Percentiles rank a stretch among this genome's conserved stretches.
Conservation (phyloP, 345 rosid genomes). For the Sapria himalayana region DNA sequence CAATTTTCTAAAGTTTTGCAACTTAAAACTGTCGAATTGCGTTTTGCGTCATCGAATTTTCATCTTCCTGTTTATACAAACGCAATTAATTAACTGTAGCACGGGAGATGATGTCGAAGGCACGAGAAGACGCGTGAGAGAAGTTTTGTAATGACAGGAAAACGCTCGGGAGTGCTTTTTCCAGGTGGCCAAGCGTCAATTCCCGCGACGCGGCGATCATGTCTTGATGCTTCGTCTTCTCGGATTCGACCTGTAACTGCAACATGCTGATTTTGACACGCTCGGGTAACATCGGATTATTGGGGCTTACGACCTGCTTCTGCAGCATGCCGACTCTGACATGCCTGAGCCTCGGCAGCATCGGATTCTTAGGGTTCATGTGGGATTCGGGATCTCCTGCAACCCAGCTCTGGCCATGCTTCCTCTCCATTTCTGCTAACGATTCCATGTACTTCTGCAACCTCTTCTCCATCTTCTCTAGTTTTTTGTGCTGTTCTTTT, state of each 20-base stretch:
- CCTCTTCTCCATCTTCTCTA: slow-evolving; percentile 35
- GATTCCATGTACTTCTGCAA: slow-evolving; percentile 38
- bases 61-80: neutral
- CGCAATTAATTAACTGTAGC: neutral
- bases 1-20: too few relatives aligned
- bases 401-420: slow-evolving; percentile 18
- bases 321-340: slow-evolving; percentile 37
- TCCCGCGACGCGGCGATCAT: slow-evolving; percentile 29
- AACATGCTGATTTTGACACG: slow-evolving; percentile 39
- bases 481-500: slow-evolving; percentile 27
- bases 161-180: slow-evolving; percentile 53
- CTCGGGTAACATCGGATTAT: slow-evolving; percentile 43
- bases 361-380: slow-evolving; percentile 9
- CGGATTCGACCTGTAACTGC: slow-evolving; percentile 29
- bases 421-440: slow-evolving; percentile 43
- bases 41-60: too few relatives aligned
- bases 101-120: slow-evolving; percentile 15
- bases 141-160: slow-evolving; percentile 47
- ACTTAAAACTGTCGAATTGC: too few relatives aligned
- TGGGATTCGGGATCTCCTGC: slow-evolving; percentile 14
- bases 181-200: slow-evolving; percentile 49
- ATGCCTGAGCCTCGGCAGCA: slow-evolving; percentile 14
- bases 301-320: slow-evolving; percentile 41
- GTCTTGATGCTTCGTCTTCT: slow-evolving; percentile 29
- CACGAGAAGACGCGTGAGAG: slow-evolving; percentile 32